phyloP scores from a whole-genome alignment of 768 basidiomycete species.

The Pleurotus platypus region DNA sequence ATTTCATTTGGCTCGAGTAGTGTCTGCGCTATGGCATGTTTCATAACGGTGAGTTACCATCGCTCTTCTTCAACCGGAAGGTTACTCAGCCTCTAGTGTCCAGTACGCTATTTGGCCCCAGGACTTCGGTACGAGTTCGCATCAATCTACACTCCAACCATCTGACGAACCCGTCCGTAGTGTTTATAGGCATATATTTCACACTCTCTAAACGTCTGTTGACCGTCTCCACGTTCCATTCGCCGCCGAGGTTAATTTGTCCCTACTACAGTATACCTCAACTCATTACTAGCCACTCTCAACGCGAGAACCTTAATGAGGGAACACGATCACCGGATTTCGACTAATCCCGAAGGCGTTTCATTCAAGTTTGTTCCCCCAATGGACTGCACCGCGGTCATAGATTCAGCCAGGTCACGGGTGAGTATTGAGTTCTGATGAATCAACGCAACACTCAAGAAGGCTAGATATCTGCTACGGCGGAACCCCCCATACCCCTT shows the following conservation, averaged over 20 bases:
- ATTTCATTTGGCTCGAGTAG: neutral
- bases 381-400: neutral
- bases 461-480: no score
- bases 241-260: neutral
- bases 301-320: conserved; percentile 11
- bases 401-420: neutral
- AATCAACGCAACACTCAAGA: neutral
- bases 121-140: conserved; percentile 22
- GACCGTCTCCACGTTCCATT: neutral
- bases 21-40: conserved; percentile 15
- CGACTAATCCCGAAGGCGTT: neutral
- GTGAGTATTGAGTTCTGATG: neutral
- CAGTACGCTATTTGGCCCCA: conserved; percentile 40
- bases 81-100: conserved; percentile 26
- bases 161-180: neutral
- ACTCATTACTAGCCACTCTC: conserved; percentile 31
- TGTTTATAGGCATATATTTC: conserved; percentile 43
- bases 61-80: conserved; percentile 10
- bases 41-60: conserved; percentile 25
- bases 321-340: neutral
- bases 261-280: conserved; percentile 29
- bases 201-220: conserved; percentile 41
- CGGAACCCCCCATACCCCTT: no score
- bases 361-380: conserved; percentile 7
- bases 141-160: no score